Evolutionary conservation across 768 basidiomycete species (phyloP), one percentile per base, ranked within the genome.

Genomic region (Terana coerulea): DNA sequence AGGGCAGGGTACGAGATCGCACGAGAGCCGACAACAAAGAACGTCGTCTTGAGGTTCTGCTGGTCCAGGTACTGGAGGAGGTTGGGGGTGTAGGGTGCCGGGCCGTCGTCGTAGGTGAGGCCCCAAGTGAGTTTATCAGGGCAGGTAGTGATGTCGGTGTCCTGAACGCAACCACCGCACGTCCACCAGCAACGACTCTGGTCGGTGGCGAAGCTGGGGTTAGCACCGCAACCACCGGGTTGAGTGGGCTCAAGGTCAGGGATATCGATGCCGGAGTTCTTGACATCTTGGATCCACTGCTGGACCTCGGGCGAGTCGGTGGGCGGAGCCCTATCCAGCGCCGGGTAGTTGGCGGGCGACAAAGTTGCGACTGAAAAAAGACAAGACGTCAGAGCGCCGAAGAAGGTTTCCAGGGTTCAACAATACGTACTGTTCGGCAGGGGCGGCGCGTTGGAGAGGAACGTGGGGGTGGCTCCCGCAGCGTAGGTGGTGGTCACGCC

Each of bases 11-110:
- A 80, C 0, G 81, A 83, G 55, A 91, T 77, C 40, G 72, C 81
- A 46, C 91, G 83, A 17, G 91, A 92, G 41, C 92, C 90, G 54
- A 93, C 88, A 54, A 83, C 78, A 67, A 93, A 95, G 76, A 95
- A 92, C 1, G 93, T 95, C 2, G 89, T 78, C 64, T 80, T 84
- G 64, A 95, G 73, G 45, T 83, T 70, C 44, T 75, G 61, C 36
- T 77, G 64, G 52, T 84, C 76, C 29, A 93, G 74, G 68, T 88
- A 93, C 47, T 75, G 64, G 54, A 95, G 72, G 8, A 95, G 76
- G 37, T 84, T 72, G 11, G 88, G 77, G 1, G 91, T 93, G 69
- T 88, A 85, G 36, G 72, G 81, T 10, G 83, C 81, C 3, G 93
- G 93, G 34, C 91, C 90, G 62, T 94, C 91, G 59, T 88, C 86